A percentile compares a stretch with the other conserved stretches of the same genome.
These are phyloP conservation scores for Leccinellum rugosiceps DNA, from an alignment of 768 basidiomycete species.

Conservation along the genomic window DNA sequence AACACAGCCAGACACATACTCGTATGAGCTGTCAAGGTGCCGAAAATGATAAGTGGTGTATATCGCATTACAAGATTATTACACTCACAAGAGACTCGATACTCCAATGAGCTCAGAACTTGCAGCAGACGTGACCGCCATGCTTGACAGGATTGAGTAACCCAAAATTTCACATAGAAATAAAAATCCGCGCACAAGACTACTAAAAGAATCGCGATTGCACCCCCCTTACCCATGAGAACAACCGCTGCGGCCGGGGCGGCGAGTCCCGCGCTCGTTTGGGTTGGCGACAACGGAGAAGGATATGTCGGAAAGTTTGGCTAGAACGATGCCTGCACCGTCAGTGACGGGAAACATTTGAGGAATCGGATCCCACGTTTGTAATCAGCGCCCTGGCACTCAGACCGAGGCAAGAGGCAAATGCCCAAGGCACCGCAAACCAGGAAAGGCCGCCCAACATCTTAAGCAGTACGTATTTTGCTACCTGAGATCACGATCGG, in stretches of 20 bases:
- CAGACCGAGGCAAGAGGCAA: conserved; percentile 47
- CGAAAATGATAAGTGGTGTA: background rate
- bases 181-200: conserved; percentile 32
- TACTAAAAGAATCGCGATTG: conserved; percentile 42
- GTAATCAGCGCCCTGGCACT: conserved; percentile 36
- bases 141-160: conserved; percentile 19
- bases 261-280: conserved; percentile 43
- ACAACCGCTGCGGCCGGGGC: conserved; percentile 46
- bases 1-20: conserved; percentile 28
- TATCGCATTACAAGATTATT: background rate
- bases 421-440: conserved; percentile 54
- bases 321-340: conserved; percentile 19
- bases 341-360: background rate
- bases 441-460: conserved; percentile 58
- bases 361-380: conserved; percentile 20
- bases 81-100: conserved; percentile 40
- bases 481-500: background rate
- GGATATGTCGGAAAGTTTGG: conserved; percentile 55
- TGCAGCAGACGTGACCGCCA: conserved; percentile 47
- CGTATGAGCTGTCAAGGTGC: conserved; percentile 37
- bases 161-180: background rate
- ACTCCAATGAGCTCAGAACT: conserved; percentile 47
- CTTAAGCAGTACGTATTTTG: conserved; percentile 18
- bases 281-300: conserved; percentile 36
- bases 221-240: conserved; percentile 45